Evolutionary conservation across 495 filamentous ascomycete species (phyloP).

Genomic region (Xylaria castorea): DNA sequence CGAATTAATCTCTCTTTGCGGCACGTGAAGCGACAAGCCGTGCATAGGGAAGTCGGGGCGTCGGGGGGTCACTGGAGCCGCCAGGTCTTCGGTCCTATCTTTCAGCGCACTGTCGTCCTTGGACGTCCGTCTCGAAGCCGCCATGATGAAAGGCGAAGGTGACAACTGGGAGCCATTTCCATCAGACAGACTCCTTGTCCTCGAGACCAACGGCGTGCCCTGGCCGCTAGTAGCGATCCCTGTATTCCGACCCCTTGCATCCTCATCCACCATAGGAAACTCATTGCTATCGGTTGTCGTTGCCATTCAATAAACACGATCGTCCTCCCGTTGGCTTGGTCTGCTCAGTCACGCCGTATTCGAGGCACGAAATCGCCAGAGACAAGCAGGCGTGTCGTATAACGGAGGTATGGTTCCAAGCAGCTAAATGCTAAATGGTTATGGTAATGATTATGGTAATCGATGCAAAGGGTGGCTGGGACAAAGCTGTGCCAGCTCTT

Average conservation of each 20-base stretch:
- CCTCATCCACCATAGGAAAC: slow-evolving; percentile 42
- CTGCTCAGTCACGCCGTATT: background rate
- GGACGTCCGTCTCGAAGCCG: slow-evolving; percentile 59
- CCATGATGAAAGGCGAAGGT: slow-evolving; percentile 71
- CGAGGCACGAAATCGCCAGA: background rate
- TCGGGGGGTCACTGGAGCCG: slow-evolving; percentile 66
- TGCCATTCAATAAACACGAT: slow-evolving; percentile 17
- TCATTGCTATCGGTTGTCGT: slow-evolving; percentile 27
- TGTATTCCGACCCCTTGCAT: slow-evolving; percentile 24
- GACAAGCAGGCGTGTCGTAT: background rate
- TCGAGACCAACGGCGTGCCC: slow-evolving; percentile 40
- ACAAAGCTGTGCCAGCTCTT: slow-evolving; percentile 4
- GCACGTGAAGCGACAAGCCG: slow-evolving; percentile 77
- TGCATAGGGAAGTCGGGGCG: slow-evolving; percentile 64
- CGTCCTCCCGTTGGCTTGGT: background rate
- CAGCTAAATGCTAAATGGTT: too few species aligned
- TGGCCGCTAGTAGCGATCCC: slow-evolving; percentile 30
- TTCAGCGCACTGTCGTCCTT: slow-evolving; percentile 81
- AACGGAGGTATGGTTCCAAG: background rate
- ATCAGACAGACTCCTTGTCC: slow-evolving; percentile 57
- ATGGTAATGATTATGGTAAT: background rate
- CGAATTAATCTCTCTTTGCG: slow-evolving; percentile 56
- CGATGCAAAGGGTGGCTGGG: slow-evolving; percentile 1
- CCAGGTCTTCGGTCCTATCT: slow-evolving; percentile 42
- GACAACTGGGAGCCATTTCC: slow-evolving; percentile 61